Evolutionary conservation across 1,139 yeast species (phyloP).

Genomic region (Pichia sp.): DNA sequence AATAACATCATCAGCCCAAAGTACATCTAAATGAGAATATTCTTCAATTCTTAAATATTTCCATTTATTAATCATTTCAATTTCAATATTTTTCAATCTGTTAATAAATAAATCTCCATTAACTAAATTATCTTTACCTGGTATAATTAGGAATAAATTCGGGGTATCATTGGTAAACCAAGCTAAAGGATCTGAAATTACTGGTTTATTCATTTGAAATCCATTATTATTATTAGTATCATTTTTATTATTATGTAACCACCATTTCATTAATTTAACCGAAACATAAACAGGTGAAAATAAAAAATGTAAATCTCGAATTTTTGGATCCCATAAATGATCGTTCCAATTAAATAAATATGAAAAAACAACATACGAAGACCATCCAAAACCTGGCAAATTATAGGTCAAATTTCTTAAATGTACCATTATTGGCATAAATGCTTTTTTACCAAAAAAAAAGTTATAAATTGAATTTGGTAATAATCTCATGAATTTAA

Average conservation of each 20-base stretch:
- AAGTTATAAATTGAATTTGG: conserved; percentile 35
- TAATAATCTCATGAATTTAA: conserved; percentile 47
- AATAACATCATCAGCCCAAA: conserved; percentile 48
- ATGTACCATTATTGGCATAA: conserved; percentile 52
- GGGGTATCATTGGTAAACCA: conserved; percentile 54
- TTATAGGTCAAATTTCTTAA: conserved; percentile 42
- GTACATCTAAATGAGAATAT: conserved; percentile 50
- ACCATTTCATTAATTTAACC: conserved; percentile 82
- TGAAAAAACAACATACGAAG: conserved; percentile 75
- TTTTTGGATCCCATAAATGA: conserved; percentile 61
- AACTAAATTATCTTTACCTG: conserved; percentile 60
- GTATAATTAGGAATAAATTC: conserved; percentile 56
- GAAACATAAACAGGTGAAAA: conserved; percentile 86
- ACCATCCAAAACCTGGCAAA: conserved; percentile 47
- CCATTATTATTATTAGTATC: conserved; percentile 27
- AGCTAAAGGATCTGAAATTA: conserved; percentile 40
- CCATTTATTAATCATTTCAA: conserved; percentile 37
- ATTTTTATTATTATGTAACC: conserved; percentile 47
- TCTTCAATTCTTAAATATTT: conserved; percentile 37
- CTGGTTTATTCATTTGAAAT: conserved; percentile 48
- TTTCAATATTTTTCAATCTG: conserved; percentile 49
- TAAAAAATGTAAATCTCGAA: conserved; percentile 67
- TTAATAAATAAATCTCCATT: conserved; percentile 51
- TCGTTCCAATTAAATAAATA: conserved; percentile 86
- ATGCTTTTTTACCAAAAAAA: conserved; percentile 57